Evolutionary conservation across 768 basidiomycete genomes (phyloP).

Genomic region (Boletus coccyginus): DNA sequence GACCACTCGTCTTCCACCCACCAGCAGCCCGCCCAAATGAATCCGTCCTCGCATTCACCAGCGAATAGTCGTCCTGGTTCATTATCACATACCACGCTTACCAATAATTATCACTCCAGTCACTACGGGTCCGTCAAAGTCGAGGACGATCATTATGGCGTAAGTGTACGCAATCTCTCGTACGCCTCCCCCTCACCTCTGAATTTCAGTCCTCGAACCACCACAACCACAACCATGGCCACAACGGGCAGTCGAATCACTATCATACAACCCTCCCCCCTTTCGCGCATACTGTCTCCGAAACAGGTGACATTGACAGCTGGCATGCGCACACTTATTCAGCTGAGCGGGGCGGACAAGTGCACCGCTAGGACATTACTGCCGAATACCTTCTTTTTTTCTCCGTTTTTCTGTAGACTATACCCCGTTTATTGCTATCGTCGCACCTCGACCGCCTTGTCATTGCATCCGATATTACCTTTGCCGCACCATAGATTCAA

Average conservation of each 20-base stretch:
- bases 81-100: conserved; percentile 37
- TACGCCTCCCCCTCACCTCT: not conserved
- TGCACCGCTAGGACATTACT: conserved; percentile 48
- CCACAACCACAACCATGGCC: conserved; percentile 30
- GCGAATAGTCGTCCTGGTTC: conserved; percentile 46
- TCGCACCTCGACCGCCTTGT: conserved; percentile 18
- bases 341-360: conserved; percentile 57
- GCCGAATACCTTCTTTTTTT: not conserved
- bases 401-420: conserved; percentile 26
- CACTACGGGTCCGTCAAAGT: conserved; percentile 61
- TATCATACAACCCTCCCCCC: conserved; percentile 45
- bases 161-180: conserved; percentile 29
- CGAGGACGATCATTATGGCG: conserved; percentile 62
- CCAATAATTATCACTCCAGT: conserved; percentile 42
- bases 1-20: conserved; percentile 41
- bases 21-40: conserved; percentile 68
- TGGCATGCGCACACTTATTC: conserved; percentile 59
- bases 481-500: conserved; percentile 26
- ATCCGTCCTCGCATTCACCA: conserved; percentile 51
- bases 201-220: conserved; percentile 30
- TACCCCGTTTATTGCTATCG: conserved; percentile 37
- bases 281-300: conserved; percentile 42
- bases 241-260: conserved; percentile 37
- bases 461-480: conserved; percentile 12
- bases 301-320: conserved; percentile 46